Base-by-base conservation (phyloP, 2,329 filamentous ascomycete species). In the Blastomyces percursus region DNA sequence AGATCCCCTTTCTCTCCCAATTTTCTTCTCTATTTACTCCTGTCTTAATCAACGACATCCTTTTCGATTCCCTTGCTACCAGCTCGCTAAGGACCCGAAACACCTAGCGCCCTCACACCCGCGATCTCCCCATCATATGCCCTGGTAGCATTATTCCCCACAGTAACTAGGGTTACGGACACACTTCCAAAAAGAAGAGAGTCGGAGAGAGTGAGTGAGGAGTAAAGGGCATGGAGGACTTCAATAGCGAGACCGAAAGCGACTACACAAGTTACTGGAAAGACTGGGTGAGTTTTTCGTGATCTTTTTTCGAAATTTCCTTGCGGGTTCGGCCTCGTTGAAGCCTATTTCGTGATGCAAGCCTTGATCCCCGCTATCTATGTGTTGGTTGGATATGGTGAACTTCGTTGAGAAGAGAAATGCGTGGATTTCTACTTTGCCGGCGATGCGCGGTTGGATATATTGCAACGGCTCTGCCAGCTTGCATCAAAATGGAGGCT, bases 251-350 rank as follows among this genome's bases (percentile, higher is more conserved):
- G 77, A 96, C 92, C 14, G 94, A 99, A 75, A 96, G 92, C 77
- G 94, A 99, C 79, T 99, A 97, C 76, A 96, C 94, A 58, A 97
- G 91, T 78, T 99, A 97, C 77, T 99, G 94, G 94, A 84, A 93
- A 76, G 94, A 99, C 79, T 99, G 94, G 94, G 94, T 97, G 81
- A 80, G 90, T 57, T 57, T 40, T 24, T 51, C n/a, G n/a, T 55
- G 52, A 38, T 8, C 9, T 16, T 7, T 44, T 40, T 48, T 6
- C 64, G 66, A 27, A 44, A n/a, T 3, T 40, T 11, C 9, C 21
- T 24, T 6, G 11, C 12, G 24, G 11, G 12, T 24, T 61, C 57
- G 64, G 30, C 60, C 63, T 60, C 63, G 61, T 48, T 62, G 56
- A 35, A 66, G 48, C 62, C 27, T 65, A 60, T 46, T 48, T 61